Evolutionary conservation across 208 protist genomes (phyloP).

Genomic region (Leishmania tropica): DNA sequence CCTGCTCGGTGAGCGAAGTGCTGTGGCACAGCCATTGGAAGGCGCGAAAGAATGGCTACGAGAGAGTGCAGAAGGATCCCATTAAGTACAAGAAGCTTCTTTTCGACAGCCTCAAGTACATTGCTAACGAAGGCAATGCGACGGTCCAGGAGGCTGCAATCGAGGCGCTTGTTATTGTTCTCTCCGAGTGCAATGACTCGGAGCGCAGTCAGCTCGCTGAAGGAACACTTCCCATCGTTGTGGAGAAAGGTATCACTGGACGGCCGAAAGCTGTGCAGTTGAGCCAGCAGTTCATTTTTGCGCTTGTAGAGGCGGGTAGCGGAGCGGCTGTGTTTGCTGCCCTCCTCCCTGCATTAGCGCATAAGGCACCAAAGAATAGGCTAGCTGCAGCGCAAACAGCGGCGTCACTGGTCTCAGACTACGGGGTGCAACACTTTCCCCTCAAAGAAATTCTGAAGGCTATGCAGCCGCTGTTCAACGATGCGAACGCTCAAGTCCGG

Average conservation of each 20-base stretch:
- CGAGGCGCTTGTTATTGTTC: conserved; percentile 48
- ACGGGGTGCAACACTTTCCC: conserved; percentile 66
- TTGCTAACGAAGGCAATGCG: conserved; percentile 57
- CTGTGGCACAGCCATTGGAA: conserved; percentile 80
- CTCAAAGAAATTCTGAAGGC: conserved; percentile 70
- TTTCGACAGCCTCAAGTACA: conserved; percentile 39
- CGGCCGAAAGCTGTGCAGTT: conserved; percentile 58
- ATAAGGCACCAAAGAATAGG: conserved; percentile 71
- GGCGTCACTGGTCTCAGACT: conserved; percentile 64
- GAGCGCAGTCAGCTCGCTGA: conserved; percentile 46
- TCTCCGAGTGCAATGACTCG: conserved; percentile 38
- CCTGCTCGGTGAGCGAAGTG: conserved; percentile 45
- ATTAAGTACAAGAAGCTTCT: conserved; percentile 32
- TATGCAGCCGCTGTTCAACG: conserved; percentile 85
- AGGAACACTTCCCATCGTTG: conserved; percentile 35
- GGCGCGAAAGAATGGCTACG: conserved; percentile 67
- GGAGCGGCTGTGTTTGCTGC: conserved; percentile 51
- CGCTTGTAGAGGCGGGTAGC: conserved; percentile 56
- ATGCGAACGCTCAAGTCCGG: conserved; percentile 74
- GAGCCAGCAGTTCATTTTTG: conserved; percentile 47
- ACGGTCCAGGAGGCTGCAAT: conserved; percentile 71
- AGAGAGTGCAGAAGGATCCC: conserved; percentile 44
- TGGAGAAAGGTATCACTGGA: conserved; percentile 87
- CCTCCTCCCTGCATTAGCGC: conserved; percentile 49
- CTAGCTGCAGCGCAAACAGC: conserved; percentile 55